phyloP scores from a whole-genome alignment of 805 yeast species.

The Ogataea chonburiensis region DNA sequence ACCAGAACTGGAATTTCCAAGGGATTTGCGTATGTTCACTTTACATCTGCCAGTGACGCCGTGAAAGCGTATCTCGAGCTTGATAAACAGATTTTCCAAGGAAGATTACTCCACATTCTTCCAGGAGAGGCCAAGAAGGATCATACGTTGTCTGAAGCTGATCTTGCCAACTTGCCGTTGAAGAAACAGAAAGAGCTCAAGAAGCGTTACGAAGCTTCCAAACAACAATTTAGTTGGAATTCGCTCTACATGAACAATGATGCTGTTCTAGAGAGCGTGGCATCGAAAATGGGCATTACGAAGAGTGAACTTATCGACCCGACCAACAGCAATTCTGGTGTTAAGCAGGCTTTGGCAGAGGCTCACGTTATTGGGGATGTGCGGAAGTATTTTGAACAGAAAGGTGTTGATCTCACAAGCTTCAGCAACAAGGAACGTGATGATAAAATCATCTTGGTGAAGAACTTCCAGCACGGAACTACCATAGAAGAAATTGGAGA shows the following conservation, averaged over 20 bases:
- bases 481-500: conserved; percentile 78
- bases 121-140: conserved; percentile 83
- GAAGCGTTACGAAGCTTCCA: conserved; percentile 80
- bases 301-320: conserved; percentile 88
- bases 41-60: conserved; percentile 68
- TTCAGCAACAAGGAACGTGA: conserved; percentile 71
- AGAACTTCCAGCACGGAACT: conserved; percentile 90
- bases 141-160: conserved; percentile 86
- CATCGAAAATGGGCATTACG: conserved; percentile 74
- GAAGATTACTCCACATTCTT: conserved; percentile 84
- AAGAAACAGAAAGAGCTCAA: conserved; percentile 87
- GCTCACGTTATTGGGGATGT: conserved; percentile 93
- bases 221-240: conserved; percentile 91
- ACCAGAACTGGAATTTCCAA: conserved; percentile 87
- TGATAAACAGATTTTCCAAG: conserved; percentile 91
- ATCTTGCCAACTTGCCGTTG: conserved; percentile 83
- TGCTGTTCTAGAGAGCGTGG: conserved; percentile 89
- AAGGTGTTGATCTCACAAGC: conserved; percentile 78
- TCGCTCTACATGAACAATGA: conserved; percentile 87
- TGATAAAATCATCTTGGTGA: conserved; percentile 77
- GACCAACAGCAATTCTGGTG: conserved; percentile 82
- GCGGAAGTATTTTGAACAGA: conserved; percentile 77
- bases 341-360: conserved; percentile 95
- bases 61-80: conserved; percentile 66
- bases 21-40: conserved; percentile 87